Evolutionary conservation across 228 moss, liverwort and hornwort genomes (phyloP).

Genomic region (Sphagnum fallax): DNA sequence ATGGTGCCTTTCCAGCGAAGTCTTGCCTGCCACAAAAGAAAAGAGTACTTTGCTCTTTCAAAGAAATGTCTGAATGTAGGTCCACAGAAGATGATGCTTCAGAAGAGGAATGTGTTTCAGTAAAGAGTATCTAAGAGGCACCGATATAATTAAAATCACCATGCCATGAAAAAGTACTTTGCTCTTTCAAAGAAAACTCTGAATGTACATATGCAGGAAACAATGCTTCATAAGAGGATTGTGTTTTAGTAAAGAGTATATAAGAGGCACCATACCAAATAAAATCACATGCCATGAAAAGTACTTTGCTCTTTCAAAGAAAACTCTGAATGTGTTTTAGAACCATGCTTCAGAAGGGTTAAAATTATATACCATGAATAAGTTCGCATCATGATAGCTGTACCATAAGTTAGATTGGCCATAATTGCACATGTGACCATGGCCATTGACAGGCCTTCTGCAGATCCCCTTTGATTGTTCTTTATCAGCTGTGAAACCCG

Average conservation of each 20-base stretch:
- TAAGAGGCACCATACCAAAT: no score
- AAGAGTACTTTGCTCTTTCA: conserved; percentile 2
- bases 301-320: background rate
- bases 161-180: background rate
- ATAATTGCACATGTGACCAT: conserved; percentile 68
- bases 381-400: conserved; percentile 64
- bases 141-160: background rate
- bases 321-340: conserved; percentile 2
- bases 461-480: conserved; percentile 64
- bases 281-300: background rate
- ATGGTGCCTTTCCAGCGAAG: conserved; percentile 50
- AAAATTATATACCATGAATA: conserved; percentile 34
- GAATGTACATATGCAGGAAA: conserved; percentile 6
- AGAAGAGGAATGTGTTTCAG: no score
- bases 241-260: no score
- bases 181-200: background rate
- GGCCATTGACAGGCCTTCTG: conserved; percentile 74
- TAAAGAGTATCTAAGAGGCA: no score
- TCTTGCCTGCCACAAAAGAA: conserved; percentile 25
- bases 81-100: background rate
- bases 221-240: no score
- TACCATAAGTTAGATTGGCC: conserved; percentile 62
- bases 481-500: conserved; percentile 64
- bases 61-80: background rate
- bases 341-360: background rate